These are phyloP conservation scores for Ogataea hybrid DNA, from an alignment of 1,139 yeast genomes.

Conservation along the genomic window DNA sequence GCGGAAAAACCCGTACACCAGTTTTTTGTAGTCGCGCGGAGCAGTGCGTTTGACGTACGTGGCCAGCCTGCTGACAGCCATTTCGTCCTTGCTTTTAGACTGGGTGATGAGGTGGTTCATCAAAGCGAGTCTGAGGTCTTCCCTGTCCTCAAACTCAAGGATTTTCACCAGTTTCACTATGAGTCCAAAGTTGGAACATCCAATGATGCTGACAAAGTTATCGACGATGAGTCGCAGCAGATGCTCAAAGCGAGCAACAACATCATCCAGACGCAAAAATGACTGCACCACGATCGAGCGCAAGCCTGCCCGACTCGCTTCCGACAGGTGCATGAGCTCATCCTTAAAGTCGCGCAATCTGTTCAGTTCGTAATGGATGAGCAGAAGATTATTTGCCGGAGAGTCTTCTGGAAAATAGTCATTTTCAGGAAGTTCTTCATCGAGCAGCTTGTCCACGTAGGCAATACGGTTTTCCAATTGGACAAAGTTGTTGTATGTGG, in stretches of 20 bases:
- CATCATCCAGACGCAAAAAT: constrained; percentile 47
- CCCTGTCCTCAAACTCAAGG: constrained; percentile 74
- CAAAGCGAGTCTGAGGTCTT: constrained; percentile 65
- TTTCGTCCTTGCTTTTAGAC: constrained; percentile 20
- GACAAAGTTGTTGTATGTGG: constrained; percentile 62
- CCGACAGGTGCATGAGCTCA: constrained; percentile 53
- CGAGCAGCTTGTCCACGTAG: constrained; percentile 52
- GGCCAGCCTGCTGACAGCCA: constrained; percentile 15
- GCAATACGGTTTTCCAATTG: constrained; percentile 52
- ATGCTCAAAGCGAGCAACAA: constrained; percentile 63
- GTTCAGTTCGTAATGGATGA: constrained; percentile 68
- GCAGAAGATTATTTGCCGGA: constrained; percentile 48
- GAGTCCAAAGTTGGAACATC: constrained; percentile 49
- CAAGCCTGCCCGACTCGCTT: constrained; percentile 53
- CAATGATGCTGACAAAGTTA: constrained; percentile 35
- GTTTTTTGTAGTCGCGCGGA: constrained; percentile 62
- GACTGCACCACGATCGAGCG: constrained; percentile 64
- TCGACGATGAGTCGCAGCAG: constrained; percentile 50
- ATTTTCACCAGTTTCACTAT: constrained; percentile 73
- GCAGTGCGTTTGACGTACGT: constrained; percentile 21
- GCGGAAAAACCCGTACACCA: constrained; percentile 61
- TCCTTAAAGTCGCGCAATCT: constrained; percentile 78
- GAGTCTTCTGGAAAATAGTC: constrained; percentile 45
- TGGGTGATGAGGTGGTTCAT: constrained; percentile 40
- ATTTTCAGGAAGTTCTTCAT: constrained; percentile 49